phyloP scores from a whole-genome alignment of 2,329 filamentous ascomycete genomes.

The Geosmithia putterillii region DNA sequence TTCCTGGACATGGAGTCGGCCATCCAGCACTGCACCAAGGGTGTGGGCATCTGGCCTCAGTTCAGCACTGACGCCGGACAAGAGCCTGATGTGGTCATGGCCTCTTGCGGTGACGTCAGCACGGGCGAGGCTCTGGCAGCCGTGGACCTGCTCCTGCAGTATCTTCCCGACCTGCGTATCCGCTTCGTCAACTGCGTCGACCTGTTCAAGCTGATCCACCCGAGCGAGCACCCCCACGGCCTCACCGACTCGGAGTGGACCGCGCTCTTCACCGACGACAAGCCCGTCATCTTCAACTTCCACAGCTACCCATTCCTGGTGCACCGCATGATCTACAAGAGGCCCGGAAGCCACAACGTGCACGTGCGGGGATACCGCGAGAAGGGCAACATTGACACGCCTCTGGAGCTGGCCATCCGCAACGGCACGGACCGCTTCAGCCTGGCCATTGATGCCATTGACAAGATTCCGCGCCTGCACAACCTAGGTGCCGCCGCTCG shows the following conservation, averaged over 20 bases:
- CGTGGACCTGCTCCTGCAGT: conserved; percentile 57
- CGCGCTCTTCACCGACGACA: conserved; percentile 59
- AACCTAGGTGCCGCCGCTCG: conserved; percentile 51
- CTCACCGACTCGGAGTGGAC: conserved; percentile 53
- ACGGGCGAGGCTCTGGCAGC: conserved; percentile 66
- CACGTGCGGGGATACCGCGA: conserved; percentile 71
- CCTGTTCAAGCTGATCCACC: conserved; percentile 66
- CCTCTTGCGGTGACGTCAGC: conserved; percentile 61
- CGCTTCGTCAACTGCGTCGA: conserved; percentile 73
- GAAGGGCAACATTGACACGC: conserved; percentile 77
- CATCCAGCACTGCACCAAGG: conserved; percentile 65
- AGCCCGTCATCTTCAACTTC: conserved; percentile 72
- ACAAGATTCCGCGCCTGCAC: conserved; percentile 47
- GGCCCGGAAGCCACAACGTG: conserved; percentile 53
- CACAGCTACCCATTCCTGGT: conserved; percentile 74
- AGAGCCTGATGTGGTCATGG: conserved; percentile 67
- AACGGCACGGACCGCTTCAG: conserved; percentile 70
- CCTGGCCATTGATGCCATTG: conserved; percentile 65
- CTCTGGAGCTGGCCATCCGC: conserved; percentile 64
- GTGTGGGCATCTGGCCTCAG: conserved; percentile 66
- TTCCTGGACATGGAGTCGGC: conserved; percentile 38
- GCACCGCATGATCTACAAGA: conserved; percentile 65
- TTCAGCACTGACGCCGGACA: conserved; percentile 57
- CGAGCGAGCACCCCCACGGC: conserved; percentile 61
- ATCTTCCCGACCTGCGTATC: conserved; percentile 62